Percentiles rank a stretch among this genome's conserved stretches.
phyloP scores from a whole-genome alignment of 192 early-diverging fungal genomes.

The Ambispora gerdemannii region DNA sequence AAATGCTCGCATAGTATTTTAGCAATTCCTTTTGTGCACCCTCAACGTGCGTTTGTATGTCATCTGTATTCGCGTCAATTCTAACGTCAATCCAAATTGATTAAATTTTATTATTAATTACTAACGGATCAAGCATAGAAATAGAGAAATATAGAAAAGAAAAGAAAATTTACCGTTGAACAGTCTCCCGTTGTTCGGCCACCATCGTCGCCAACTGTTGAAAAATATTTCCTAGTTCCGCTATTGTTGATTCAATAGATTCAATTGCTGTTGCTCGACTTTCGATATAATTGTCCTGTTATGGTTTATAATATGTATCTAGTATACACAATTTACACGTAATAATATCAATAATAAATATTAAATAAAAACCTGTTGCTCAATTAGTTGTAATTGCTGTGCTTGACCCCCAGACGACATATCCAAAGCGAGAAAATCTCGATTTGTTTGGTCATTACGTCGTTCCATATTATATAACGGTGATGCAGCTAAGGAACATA shows the following conservation, averaged over 20 bases:
- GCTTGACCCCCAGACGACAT: conserved; percentile 25
- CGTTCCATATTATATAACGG: conserved; percentile 56
- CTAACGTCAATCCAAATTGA: conserved; percentile 35
- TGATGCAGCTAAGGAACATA: conserved; percentile 50
- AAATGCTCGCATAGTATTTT: conserved; percentile 89
- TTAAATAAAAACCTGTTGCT: conserved; percentile 10
- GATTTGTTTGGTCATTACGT: conserved; percentile 33
- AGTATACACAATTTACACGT: not conserved
- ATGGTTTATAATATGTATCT: not conserved
- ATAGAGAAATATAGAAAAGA: not conserved
- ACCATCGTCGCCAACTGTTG: conserved; percentile 85
- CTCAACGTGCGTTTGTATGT: conserved; percentile 85
- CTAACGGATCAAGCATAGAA: not conserved
- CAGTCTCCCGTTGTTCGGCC: conserved; percentile 83
- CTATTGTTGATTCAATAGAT: conserved; percentile 95
- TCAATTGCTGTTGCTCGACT: conserved; percentile 87
- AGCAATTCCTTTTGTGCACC: conserved; percentile 87
- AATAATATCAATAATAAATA: not conserved
- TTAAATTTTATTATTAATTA: not conserved
- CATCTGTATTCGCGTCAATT: conserved; percentile 93
- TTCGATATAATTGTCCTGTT: conserved; percentile 82
- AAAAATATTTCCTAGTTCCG: conserved; percentile 92
- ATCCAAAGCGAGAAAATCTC: conserved; percentile 31
- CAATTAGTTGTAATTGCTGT: conserved; percentile 26
- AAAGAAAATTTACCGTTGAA: conserved; percentile 69